These are phyloP conservation scores for Effrenium voratum DNA, from an alignment of 73 alveolate species.

Conservation along the genomic window DNA sequence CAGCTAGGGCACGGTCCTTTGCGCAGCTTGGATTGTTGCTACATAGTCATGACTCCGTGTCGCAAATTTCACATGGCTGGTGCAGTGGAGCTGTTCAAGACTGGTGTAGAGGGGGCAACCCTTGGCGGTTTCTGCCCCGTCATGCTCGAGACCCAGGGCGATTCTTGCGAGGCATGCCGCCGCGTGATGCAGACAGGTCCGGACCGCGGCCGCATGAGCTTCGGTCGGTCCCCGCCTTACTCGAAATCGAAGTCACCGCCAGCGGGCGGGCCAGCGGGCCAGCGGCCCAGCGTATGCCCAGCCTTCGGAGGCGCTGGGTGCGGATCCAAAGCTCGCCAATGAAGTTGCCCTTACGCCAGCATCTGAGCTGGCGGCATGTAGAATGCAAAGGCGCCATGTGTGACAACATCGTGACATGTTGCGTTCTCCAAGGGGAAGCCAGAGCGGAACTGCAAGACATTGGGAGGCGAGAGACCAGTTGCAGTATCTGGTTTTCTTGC, in stretches of 20 bases:
- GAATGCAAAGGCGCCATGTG: no score
- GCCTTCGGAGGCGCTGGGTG: constrained; percentile 51
- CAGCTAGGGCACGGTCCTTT: no score
- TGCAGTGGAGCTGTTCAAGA: no score
- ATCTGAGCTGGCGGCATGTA: neutral
- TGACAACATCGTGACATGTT: neutral
- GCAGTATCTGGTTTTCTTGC: neutral
- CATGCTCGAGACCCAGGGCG: no score
- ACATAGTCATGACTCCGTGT: neutral
- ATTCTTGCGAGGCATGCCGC: neutral
- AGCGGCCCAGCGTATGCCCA: neutral
- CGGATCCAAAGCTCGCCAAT: constrained; percentile 54
- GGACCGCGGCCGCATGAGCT: constrained; percentile 80
- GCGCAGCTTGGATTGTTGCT: no score
- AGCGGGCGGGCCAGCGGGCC: no score
- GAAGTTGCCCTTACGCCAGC: constrained; percentile 45
- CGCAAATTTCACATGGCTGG: neutral
- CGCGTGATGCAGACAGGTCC: neutral
- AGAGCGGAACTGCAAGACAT: constrained; percentile 61
- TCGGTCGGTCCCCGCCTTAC: constrained; percentile 24
- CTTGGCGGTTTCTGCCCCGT: no score
- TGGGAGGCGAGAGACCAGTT: constrained; percentile 45
- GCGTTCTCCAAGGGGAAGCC: constrained; percentile 52
- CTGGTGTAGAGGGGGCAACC: no score
- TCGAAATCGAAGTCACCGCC: no score